Base-by-base conservation (phyloP, 75 land plant species). In the Pinus tabuliformis region DNA sequence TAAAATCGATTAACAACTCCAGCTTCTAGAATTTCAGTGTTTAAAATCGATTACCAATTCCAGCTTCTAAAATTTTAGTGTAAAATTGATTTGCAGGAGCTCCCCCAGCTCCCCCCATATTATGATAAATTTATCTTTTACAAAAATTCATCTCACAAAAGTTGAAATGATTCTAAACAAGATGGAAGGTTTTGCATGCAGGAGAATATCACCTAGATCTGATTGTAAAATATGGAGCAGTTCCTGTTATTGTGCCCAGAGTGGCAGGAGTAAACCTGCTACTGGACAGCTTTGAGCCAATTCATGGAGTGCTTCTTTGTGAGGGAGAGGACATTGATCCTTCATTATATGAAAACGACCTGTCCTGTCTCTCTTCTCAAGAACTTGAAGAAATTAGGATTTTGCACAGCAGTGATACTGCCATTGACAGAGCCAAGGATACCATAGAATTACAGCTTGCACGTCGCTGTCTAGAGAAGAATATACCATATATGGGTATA, bases 161-260 rank as follows among this genome's bases (percentile, higher is more conserved):
- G 52, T 45, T 1, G 52, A 7, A 45, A 45, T 45, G 52, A 45
- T 45, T 45, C 52, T 45, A 45, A 45, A 6, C 8, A 45, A n/a
- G 62, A 18, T 59, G 62, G 62, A 18, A 18, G 4, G 62, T 59
- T 59, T 7, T 45, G 52, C 8, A 56, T 36, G 49, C 88, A 94
- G 96, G 99, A n/a, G 99, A 96, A 73, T 96, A 94, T 74, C 99
- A 94, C 75, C 85, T 96, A 21, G 98, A 96, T 83, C 83, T 96
- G 73, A 90, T 96, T 15, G 95, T 92, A 12, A 80, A 83, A 28
- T 96, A 94, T 58, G 99, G 99, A 20, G 99, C 98, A 59, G 95
- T 90, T 17, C 98, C 99, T 12, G 90, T 94, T 7, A 96, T 94
- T 57, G 95, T 96, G 6, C 99, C 99, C 3, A 70, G 98, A 57